Evolutionary conservation across 352 stramenopile species (phyloP).

Genomic region (Salisapilia sapeloensis): DNA sequence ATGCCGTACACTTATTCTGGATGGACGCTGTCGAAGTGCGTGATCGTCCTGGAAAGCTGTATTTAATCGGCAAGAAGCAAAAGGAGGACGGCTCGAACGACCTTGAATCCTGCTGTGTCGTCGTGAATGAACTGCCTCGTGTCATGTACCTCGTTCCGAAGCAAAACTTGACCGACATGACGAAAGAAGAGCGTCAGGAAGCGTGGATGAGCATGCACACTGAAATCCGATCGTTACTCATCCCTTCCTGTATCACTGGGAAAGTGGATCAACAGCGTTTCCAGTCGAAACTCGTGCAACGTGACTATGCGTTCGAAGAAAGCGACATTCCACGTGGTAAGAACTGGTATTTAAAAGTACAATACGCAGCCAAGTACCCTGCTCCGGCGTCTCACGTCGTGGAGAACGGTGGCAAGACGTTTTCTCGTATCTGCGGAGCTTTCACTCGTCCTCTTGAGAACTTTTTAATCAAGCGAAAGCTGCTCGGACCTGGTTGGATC

Average conservation of each 20-base stretch:
- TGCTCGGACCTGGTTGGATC: constrained; percentile 97
- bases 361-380: constrained; percentile 90
- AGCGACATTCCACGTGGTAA: constrained; percentile 87
- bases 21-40: constrained; percentile 94
- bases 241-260: constrained; percentile 63
- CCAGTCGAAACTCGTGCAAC: constrained; percentile 88
- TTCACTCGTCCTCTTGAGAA: constrained; percentile 90
- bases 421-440: constrained; percentile 91
- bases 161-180: constrained; percentile 76
- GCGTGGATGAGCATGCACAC: constrained; percentile 78
- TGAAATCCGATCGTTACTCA: constrained; percentile 83
- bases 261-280: constrained; percentile 74
- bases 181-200: constrained; percentile 79
- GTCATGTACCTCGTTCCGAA: constrained; percentile 90
- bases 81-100: constrained; percentile 14
- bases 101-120: constrained; percentile 92
- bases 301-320: constrained; percentile 97
- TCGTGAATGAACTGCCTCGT: constrained; percentile 89
- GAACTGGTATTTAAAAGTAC: constrained; percentile 95
- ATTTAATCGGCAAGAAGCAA: constrained; percentile 95
- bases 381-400: constrained; percentile 70
- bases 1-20: constrained; percentile 92
- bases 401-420: constrained; percentile 78
- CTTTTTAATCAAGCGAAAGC: constrained; percentile 93
- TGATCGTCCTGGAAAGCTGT: constrained; percentile 86